Conservation (phyloP, 2,329 filamentous ascomycete genomes). For the Cladosporium halotolerans region DNA sequence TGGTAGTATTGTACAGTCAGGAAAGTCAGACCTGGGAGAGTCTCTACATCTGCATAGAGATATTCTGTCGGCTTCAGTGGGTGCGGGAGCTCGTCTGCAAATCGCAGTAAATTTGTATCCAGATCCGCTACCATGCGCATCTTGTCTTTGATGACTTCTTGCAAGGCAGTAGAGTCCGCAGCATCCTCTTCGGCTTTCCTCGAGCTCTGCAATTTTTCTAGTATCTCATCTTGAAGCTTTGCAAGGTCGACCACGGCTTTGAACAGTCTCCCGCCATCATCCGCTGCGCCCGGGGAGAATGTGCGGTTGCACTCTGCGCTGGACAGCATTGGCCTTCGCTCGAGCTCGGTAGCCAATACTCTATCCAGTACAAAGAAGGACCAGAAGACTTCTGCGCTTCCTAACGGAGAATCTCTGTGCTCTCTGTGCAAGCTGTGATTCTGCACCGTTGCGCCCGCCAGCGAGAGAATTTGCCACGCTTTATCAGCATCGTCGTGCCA, state of each 20-base stretch:
- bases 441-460: neutral
- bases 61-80: neutral
- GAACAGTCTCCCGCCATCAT: neutral
- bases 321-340: neutral
- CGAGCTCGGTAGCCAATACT: neutral
- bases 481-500: conserved; percentile 3
- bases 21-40: neutral
- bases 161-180: no score
- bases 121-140: neutral
- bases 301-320: neutral
- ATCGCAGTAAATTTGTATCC: neutral
- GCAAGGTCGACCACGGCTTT: neutral
- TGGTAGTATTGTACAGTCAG: conserved; percentile 4
- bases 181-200: neutral
- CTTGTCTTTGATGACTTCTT: neutral
- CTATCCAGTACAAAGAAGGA: conserved; percentile 2
- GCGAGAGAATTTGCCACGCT: conserved; percentile 2
- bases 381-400: neutral
- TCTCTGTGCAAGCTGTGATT: conserved; percentile 1
- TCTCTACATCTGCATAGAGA: neutral
- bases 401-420: neutral
- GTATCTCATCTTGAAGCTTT: conserved; percentile 1
- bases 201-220: neutral
- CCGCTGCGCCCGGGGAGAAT: neutral
- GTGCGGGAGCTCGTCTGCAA: neutral